These are phyloP conservation scores for Immersiporthe knoxdaviesiana DNA, from an alignment of 2,329 filamentous ascomycete species.

Conservation along the genomic window DNA sequence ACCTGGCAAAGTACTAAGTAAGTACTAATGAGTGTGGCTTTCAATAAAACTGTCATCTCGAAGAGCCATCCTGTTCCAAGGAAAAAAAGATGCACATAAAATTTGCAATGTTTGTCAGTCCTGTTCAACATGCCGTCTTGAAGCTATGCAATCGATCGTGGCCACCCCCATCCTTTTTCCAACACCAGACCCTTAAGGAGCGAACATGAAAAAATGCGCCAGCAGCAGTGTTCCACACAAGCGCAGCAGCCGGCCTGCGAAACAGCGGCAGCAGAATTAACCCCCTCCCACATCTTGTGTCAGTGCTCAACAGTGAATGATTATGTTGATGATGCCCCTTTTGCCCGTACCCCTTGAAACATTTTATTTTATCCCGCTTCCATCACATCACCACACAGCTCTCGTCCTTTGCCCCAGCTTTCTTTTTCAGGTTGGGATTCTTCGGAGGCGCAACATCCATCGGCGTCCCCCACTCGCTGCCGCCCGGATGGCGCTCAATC, in stretches of 20 bases:
- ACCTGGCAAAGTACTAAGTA: too few species aligned
- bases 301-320: neutral
- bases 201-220: constrained; percentile 11
- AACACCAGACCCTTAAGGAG: constrained; percentile 19
- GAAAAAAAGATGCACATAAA: constrained; percentile 25
- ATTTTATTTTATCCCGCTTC: too few species aligned
- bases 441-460: constrained; percentile 59
- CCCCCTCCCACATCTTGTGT: neutral
- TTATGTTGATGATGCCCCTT: neutral
- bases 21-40: too few species aligned
- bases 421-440: constrained; percentile 53
- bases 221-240: constrained; percentile 1
- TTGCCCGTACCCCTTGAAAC: neutral
- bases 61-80: neutral
- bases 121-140: constrained; percentile 14
- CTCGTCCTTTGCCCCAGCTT: constrained; percentile 51
- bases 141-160: constrained; percentile 28
- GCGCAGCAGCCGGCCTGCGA: neutral
- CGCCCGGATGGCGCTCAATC: constrained; percentile 82
- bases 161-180: constrained; percentile 18
- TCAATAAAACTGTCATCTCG: neutral
- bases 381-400: constrained; percentile 62
- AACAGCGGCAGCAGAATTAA: constrained; percentile 1
- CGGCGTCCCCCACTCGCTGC: constrained; percentile 68
- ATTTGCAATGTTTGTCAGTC: constrained; percentile 22